Percentiles rank a stretch among this genome's conserved stretches.
Evolutionary conservation across 768 basidiomycete genomes (phyloP).

Genomic region (Tulasnella sp.): DNA sequence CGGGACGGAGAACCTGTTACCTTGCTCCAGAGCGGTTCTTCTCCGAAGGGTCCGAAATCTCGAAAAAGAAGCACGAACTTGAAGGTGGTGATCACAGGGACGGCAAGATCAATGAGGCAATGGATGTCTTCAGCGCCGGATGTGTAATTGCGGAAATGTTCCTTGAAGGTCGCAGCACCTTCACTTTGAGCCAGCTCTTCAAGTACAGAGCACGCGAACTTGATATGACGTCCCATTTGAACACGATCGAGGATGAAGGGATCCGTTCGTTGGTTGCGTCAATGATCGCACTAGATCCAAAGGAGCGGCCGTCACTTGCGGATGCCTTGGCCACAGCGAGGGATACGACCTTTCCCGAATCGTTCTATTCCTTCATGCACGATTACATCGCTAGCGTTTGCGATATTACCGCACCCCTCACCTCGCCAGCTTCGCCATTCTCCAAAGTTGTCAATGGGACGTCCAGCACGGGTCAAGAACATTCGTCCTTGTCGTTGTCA

Average conservation of each 20-base stretch:
- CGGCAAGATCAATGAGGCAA: conserved; percentile 78
- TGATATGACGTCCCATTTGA: conserved; percentile 56
- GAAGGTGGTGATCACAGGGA: conserved; percentile 57
- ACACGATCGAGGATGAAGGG: conserved; percentile 64
- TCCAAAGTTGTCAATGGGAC: neutral
- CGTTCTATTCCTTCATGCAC: conserved; percentile 90
- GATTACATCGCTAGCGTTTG: conserved; percentile 75
- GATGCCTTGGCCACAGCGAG: conserved; percentile 60
- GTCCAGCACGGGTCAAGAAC: conserved; percentile 3
- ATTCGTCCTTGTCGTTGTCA: conserved; percentile 16
- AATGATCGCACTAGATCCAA: conserved; percentile 79
- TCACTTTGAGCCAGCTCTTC: conserved; percentile 89
- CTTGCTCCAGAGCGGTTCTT: conserved; percentile 95
- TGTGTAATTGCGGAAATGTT: conserved; percentile 95
- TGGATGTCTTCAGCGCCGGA: conserved; percentile 94
- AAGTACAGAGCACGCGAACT: conserved; percentile 84
- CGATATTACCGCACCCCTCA: conserved; percentile 29
- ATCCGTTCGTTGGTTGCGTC: conserved; percentile 70
- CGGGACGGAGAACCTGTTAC: conserved; percentile 86
- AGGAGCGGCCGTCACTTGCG: conserved; percentile 69
- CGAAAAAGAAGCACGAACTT: conserved; percentile 48
- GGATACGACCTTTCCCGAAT: conserved; percentile 75
- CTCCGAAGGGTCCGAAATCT: conserved; percentile 53
- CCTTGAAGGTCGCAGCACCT: conserved; percentile 83
- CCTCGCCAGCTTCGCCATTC: conserved; percentile 38